Base-by-base conservation (phyloP, 192 early-diverging fungal species). In the Linnemannia zychae region DNA sequence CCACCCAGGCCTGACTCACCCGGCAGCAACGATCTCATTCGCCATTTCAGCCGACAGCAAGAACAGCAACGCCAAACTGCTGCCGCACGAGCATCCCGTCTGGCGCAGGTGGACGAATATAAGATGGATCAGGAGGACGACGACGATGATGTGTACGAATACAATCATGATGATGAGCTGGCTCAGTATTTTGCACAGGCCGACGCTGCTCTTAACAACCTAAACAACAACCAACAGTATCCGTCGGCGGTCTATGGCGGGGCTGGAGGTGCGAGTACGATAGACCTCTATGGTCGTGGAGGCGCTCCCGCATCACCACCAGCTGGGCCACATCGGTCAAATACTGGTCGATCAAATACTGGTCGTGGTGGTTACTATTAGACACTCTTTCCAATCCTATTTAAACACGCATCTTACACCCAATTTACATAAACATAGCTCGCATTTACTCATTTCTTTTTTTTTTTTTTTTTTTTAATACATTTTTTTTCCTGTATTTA, bases 121-220 rank as follows among this genome's bases (percentile, higher is more conserved):
- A n/a, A 0, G 71, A 79, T 2, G n/a, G n/a, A n/a, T n/a, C n/a
- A n/a, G n/a, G 67, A 40, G 20, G 77, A 75, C 0, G 69, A 68
- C 1, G 44, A 83, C 28, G 53, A 78, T 31, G 72, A 78, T 48
- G 73, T 71, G 77, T 85, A 85, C 50, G 82, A 85, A 63, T 85
- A 85, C 49, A 76, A 72, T 65, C 82, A 85, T 71, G 82, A 85
- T 53, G 82, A 85, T 76, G 82, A 79, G 77, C 82, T 85, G 47
- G 74, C 82, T 76, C 82, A 79, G 74, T 85, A 79, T 73, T 85
- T 85, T 71, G 82, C 82, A 34, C 77, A 85, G 20, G 71, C 77
- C 7, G 82, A 85, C 34, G 74, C 72, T 33, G 46, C 31, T 3
- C 77, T 76, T 3, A 48, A 36, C 11, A 71, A 52, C 48, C 47